These are phyloP conservation scores for Peronospora destructor DNA, from an alignment of 352 stramenopile genomes.

Conservation along the genomic window DNA sequence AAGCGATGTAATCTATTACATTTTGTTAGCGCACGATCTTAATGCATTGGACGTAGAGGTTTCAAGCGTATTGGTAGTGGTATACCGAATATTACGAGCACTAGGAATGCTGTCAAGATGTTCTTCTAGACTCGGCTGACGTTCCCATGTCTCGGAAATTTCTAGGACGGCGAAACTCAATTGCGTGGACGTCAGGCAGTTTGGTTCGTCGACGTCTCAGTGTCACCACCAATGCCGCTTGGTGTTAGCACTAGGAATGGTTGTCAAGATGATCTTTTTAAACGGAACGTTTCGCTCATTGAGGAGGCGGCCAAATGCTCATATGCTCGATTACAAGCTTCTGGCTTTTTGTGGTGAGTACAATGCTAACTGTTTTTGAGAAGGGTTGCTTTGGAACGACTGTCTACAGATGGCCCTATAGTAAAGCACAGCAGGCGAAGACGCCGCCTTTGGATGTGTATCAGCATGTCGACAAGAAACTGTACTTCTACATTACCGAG, in stretches of 20 bases:
- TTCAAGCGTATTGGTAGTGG: neutral
- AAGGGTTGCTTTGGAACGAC: neutral
- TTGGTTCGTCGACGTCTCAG: no score
- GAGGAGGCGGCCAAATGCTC: constrained; percentile 48
- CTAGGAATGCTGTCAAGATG: constrained; percentile 67
- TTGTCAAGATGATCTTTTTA: constrained; percentile 81
- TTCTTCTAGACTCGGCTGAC: no score
- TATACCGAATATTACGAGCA: neutral
- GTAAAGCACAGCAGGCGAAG: constrained; percentile 57
- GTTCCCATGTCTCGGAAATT: no score
- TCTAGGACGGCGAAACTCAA: no score
- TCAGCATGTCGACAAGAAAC: constrained; percentile 45
- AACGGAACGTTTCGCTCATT: constrained; percentile 69
- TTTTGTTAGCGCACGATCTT: no score
- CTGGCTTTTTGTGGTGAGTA: neutral
- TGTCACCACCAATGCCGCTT: constrained; percentile 32
- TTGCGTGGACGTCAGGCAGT: no score
- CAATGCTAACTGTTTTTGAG: neutral
- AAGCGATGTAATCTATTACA: no score
- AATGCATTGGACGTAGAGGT: neutral
- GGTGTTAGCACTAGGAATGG: constrained; percentile 51
- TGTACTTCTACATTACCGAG: constrained; percentile 79
- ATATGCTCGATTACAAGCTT: constrained; percentile 21
- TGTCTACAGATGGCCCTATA: constrained; percentile 32
- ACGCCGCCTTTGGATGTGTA: constrained; percentile 64